phyloP scores from a whole-genome alignment of 2,329 filamentous ascomycete genomes.

The Fusarium keratoplasticum region DNA sequence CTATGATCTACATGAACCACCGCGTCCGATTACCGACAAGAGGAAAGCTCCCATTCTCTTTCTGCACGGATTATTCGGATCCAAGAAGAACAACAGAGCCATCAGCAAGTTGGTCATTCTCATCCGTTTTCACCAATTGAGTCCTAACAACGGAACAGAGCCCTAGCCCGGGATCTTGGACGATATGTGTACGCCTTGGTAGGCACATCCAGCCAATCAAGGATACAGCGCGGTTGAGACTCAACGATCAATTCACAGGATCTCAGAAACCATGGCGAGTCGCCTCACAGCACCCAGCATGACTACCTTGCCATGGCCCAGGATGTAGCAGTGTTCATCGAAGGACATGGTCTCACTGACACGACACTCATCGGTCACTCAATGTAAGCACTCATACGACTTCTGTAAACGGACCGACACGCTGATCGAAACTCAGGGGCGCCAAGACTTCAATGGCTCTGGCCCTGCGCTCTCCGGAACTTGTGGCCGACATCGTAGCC shows the following conservation, averaged over 20 bases:
- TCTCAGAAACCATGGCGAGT: constrained; percentile 92
- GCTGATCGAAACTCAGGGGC: constrained; percentile 67
- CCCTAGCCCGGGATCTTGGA: constrained; percentile 82
- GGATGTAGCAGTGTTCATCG: constrained; percentile 84
- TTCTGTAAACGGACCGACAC: neutral
- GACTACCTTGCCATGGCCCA: constrained; percentile 86
- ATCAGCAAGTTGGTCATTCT: constrained; percentile 84
- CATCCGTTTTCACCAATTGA: rapidly evolving
- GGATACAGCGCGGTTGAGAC: constrained; percentile 14
- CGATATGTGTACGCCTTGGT: constrained; percentile 86
- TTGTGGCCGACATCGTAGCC: constrained; percentile 78
- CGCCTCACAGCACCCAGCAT: constrained; percentile 80
- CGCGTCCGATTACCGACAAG: constrained; percentile 52
- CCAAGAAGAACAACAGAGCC: constrained; percentile 92
- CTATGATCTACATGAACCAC: constrained; percentile 75
- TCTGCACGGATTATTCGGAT: constrained; percentile 93
- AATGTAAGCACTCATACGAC: constrained; percentile 70
- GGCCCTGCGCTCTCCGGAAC: constrained; percentile 75
- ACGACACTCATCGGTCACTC: constrained; percentile 91
- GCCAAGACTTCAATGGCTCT: constrained; percentile 94
- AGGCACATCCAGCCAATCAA: constrained; percentile 45
- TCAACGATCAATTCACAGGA: constrained; percentile 65
- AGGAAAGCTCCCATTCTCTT: constrained; percentile 78
- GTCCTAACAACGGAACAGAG: constrained; percentile 60
- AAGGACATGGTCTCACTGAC: constrained; percentile 74